Base-by-base conservation (phyloP, 805 yeast genomes). In the Starmerella gropengiesseri region DNA sequence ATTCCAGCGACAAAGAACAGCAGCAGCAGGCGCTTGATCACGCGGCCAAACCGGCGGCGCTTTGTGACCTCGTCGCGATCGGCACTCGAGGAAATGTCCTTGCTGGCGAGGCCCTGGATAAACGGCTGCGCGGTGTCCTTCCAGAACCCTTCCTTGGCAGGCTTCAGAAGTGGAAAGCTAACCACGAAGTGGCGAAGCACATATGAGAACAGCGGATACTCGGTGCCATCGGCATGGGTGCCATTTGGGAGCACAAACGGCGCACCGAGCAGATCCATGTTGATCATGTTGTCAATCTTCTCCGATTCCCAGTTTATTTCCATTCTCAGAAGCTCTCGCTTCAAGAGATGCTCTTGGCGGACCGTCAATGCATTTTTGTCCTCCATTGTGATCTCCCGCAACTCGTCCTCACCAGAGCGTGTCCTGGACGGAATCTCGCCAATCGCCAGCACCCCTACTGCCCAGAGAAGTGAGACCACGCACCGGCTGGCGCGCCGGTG, bases 331-430 rank as follows among this genome's bases (percentile, higher is more conserved):
- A 89, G 67, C 61, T 83, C 87, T 54, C 93, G 76, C 60, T 89
- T 89, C 41, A 91, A 69, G 59, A 81, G 82, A 56, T 89, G 96
- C 60, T 85, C 94, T 58, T 87, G 84, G 0, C 73, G 67, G 3
- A 87, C 74, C 12, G 75, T 61, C 36, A 80, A 39, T n/a, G 27
- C 29, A 9, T 25, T 31, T 21, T 34, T 29, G 28, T 29, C 37
- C 20, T 34, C 37, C 37, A 34, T 34, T n/a, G n/a, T n/a, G n/a
- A n/a, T n/a, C n/a, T n/a, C n/a, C n/a, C n/a, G n/a, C n/a, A n/a
- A n/a, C n/a, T n/a, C n/a, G n/a, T n/a, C n/a, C n/a, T n/a, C n/a
- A n/a, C n/a, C n/a, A n/a, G n/a, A n/a, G n/a, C n/a, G n/a, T n/a
- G n/a, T n/a, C n/a, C n/a, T n/a, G n/a, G n/a, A n/a, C n/a, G n/a